phyloP scores from a whole-genome alignment of 331 rosid species.

The Erythrophleum ivorense region DNA sequence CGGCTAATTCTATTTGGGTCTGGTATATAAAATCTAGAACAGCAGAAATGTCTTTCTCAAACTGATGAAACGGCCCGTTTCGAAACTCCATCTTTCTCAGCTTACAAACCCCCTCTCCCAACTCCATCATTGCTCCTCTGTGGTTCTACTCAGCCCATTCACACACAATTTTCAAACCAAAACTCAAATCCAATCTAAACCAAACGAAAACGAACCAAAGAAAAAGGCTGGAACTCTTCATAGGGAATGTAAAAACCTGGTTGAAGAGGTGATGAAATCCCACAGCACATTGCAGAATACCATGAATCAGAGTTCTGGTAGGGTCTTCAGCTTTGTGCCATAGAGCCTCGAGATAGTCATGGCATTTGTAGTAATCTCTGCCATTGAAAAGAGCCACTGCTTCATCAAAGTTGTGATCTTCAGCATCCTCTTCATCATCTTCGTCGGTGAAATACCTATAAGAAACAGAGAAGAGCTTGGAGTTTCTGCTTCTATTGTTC shows the following conservation, averaged over 20 bases:
- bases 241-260: conserved; percentile 52
- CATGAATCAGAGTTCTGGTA: conserved; percentile 64
- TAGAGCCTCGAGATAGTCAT: conserved; percentile 60
- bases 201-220: not conserved
- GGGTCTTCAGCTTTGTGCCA: conserved; percentile 71
- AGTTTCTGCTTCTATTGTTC: conserved; percentile 3
- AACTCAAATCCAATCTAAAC: conserved; percentile 15
- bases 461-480: conserved; percentile 38
- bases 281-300: conserved; percentile 69
- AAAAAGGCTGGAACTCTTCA: not conserved
- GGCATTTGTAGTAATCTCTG: conserved; percentile 65
- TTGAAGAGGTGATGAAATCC: conserved; percentile 70
- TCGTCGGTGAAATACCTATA: conserved; percentile 46
- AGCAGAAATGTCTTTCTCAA: conserved; percentile 82
- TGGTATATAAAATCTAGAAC: conserved; percentile 76
- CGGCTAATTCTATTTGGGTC: conserved; percentile 93
- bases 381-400: conserved; percentile 62
- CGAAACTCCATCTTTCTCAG: conserved; percentile 78
- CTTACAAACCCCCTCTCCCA: conserved; percentile 90
- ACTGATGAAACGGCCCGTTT: conserved; percentile 71
- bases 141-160: conserved; percentile 62
- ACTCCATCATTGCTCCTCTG: conserved; percentile 96
- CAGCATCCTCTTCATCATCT: conserved; percentile 43
- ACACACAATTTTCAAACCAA: not conserved
- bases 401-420: conserved; percentile 56